Evolutionary conservation across 2,329 filamentous ascomycete genomes (phyloP).

Genomic region (Fusarium succisae): DNA sequence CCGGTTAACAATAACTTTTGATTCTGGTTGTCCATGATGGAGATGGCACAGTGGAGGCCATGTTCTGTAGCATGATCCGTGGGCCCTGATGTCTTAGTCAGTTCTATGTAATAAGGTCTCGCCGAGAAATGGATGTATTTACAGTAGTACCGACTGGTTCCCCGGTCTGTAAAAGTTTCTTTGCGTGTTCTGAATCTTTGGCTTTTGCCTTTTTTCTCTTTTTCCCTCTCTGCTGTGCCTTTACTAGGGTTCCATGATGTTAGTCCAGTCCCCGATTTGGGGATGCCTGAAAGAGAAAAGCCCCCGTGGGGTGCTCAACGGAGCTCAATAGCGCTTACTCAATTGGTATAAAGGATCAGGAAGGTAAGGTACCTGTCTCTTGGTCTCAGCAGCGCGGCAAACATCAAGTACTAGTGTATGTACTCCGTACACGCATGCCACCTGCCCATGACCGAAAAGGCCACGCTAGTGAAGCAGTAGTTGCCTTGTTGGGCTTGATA

Average conservation of each 20-base stretch:
- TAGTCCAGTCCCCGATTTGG: background rate
- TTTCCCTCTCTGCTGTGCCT: background rate
- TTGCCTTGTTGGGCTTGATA: constrained; percentile 26
- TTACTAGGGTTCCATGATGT: background rate
- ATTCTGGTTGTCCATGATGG: constrained; percentile 1
- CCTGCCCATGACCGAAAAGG: constrained; percentile 7
- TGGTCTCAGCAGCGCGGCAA: background rate
- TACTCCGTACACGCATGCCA: background rate
- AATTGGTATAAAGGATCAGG: background rate
- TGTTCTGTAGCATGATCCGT: constrained; percentile 21
- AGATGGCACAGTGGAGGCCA: constrained; percentile 11
- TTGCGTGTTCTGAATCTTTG: background rate
- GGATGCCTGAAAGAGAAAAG: constrained; percentile 21
- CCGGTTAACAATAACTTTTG: background rate
- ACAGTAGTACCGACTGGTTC: background rate
- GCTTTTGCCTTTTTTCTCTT: background rate
- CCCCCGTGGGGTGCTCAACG: constrained; percentile 10
- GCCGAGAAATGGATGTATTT: constrained; percentile 12
- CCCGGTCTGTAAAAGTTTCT: background rate
- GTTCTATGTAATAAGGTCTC: constrained; percentile 20
- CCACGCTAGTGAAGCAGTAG: constrained; percentile 22
- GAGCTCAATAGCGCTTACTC: constrained; percentile 1
- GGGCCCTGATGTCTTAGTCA: constrained; percentile 31
- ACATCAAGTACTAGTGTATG: background rate
- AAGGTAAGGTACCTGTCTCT: constrained; percentile 1